Percentiles rank a stretch among this genome's conserved stretches.
Conservation (phyloP, 2,329 filamentous ascomycete species). For the Coniochaeta sp. region DNA sequence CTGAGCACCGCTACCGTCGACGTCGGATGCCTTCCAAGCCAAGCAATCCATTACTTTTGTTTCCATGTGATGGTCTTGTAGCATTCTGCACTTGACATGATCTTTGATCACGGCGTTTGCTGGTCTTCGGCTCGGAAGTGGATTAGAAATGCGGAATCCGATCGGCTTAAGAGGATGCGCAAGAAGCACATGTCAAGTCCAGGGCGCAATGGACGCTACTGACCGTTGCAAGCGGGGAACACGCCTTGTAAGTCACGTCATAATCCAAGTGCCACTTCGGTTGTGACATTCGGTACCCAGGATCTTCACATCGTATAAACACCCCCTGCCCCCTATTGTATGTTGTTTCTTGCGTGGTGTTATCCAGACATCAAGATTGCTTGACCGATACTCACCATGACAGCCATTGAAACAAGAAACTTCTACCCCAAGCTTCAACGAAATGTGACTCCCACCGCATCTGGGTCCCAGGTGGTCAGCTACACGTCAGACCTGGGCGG, state of each 20-base stretch:
- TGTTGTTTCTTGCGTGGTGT: neutral
- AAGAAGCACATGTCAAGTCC: neutral
- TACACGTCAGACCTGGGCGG: constrained; percentile 15
- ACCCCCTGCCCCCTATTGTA: neutral
- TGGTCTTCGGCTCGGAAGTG: neutral
- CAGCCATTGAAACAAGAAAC: constrained; percentile 7
- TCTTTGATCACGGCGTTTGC: neutral
- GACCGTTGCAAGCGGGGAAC: neutral
- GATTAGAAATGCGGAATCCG: neutral
- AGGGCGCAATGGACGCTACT: neutral
- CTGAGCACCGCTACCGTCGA: neutral
- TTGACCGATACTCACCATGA: neutral
- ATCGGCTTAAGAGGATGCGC: neutral
- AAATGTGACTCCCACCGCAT: constrained; percentile 12
- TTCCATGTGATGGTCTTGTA: neutral
- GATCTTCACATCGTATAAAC: too few relatives aligned
- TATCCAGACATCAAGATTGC: neutral
- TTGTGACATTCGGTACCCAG: too few relatives aligned
- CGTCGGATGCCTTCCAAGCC: neutral
- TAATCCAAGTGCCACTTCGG: neutral
- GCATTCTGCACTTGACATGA: neutral
- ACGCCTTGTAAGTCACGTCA: neutral
- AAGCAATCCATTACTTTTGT: neutral
- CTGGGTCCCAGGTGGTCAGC: constrained; percentile 14
- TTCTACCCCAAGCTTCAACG: constrained; percentile 13